Evolutionary conservation across 805 yeast species (phyloP).

Genomic region (Candida alai): DNA sequence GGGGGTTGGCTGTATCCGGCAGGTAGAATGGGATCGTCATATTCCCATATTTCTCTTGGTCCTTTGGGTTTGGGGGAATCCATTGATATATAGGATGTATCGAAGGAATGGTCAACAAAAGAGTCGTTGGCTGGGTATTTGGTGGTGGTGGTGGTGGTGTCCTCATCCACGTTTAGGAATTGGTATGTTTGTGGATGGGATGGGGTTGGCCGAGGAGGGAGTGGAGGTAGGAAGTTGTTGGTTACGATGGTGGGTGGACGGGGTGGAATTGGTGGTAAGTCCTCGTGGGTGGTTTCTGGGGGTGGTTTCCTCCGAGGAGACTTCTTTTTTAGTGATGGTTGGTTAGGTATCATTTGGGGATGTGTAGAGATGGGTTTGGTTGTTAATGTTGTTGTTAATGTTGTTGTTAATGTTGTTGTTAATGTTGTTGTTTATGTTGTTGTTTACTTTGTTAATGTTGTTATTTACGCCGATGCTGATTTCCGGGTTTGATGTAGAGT

Average conservation of each 20-base stretch:
- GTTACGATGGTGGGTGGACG: not conserved
- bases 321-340: too few species aligned
- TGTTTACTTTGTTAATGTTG: too few species aligned
- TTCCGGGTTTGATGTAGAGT: too few species aligned
- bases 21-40: slow-evolving; percentile 13
- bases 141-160: slow-evolving; percentile 1
- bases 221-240: too few species aligned
- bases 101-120: slow-evolving; percentile 11
- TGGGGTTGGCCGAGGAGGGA: not conserved
- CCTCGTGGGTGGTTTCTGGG: slow-evolving; percentile 1
- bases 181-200: not conserved
- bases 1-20: not conserved
- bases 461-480: too few species aligned
- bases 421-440: too few species aligned
- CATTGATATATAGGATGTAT: slow-evolving; percentile 21
- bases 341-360: too few species aligned
- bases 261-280: slow-evolving; percentile 2
- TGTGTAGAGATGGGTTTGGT: too few species aligned
- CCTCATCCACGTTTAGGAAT: not conserved
- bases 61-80: slow-evolving; percentile 39
- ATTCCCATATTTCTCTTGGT: slow-evolving; percentile 36
- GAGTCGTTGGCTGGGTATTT: not conserved
- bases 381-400: too few species aligned
- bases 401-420: too few species aligned
- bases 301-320: slow-evolving; percentile 27